Evolutionary conservation across 75 land plant genomes (phyloP).

Genomic region (Sequoia sempervirens): DNA sequence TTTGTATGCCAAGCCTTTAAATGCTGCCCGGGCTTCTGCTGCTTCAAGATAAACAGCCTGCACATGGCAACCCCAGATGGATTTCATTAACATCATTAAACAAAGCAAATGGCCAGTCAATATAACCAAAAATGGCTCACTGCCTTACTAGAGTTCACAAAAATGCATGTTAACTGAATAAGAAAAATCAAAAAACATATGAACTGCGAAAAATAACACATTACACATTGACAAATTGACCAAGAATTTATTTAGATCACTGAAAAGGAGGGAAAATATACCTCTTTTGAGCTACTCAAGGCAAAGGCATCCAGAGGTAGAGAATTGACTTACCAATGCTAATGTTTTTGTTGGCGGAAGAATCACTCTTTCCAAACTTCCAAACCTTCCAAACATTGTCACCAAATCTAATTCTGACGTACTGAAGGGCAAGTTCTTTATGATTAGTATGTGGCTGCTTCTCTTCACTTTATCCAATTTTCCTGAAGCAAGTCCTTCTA

Average conservation of each 20-base stretch:
- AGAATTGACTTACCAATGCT: slow-evolving; percentile 65
- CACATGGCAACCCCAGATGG: background rate
- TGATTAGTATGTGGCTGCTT: slow-evolving; percentile 75
- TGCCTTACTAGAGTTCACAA: background rate
- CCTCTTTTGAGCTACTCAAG: background rate
- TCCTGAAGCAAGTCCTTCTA: slow-evolving; percentile 72
- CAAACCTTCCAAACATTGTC: slow-evolving; percentile 86
- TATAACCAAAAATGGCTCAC: background rate
- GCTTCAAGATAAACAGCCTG: slow-evolving; percentile 87
- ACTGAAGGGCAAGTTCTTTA: slow-evolving; percentile 89
- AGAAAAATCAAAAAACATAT: background rate
- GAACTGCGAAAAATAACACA: background rate
- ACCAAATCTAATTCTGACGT: slow-evolving; percentile 73
- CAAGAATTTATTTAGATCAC: background rate
- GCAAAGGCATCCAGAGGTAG: background rate
- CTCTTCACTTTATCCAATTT: slow-evolving; percentile 58
- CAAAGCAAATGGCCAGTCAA: background rate
- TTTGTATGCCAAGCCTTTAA: slow-evolving; percentile 84
- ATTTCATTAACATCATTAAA: background rate
- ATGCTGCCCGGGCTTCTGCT: slow-evolving; percentile 82
- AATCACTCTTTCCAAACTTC: slow-evolving; percentile 81
- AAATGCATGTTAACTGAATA: background rate
- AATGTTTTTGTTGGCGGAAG: slow-evolving; percentile 89
- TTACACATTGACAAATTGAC: background rate
- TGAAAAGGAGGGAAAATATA: background rate